Conservation (phyloP, 257 asterid genomes). For the Nemophila menziesii region DNA sequence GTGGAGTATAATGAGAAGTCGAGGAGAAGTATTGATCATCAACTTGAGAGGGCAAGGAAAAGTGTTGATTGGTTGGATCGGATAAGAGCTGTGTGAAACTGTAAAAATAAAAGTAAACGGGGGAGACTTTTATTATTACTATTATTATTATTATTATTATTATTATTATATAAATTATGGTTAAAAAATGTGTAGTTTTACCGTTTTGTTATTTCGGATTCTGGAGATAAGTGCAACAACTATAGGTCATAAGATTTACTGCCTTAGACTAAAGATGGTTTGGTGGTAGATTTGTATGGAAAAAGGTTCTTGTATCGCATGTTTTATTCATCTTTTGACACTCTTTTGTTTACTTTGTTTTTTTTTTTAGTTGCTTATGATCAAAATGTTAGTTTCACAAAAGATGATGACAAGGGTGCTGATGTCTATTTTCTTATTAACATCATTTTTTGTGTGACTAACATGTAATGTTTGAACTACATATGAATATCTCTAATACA, state of each 20-base stretch:
- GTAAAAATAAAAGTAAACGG: not conserved
- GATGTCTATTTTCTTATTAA: no score
- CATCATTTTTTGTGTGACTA: no score
- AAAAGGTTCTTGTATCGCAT: not conserved
- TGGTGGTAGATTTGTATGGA: not conserved
- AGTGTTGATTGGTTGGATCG: constrained; percentile 54
- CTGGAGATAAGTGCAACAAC: constrained; percentile 4
- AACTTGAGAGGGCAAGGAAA: constrained; percentile 38
- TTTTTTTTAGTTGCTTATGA: no score
- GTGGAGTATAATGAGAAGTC: constrained; percentile 40
- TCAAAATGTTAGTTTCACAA: no score
- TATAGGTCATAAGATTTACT: constrained; percentile 1
- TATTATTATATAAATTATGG: constrained; percentile 13
- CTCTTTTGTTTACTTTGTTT: no score
- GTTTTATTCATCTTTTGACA: not conserved
- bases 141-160: no score
- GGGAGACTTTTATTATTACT: no score
- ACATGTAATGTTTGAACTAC: no score
- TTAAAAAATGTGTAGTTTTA: constrained; percentile 2
- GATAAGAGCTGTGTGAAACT: constrained; percentile 26
- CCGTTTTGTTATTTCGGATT: constrained; percentile 2
- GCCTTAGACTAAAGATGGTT: not conserved
- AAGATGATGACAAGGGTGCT: no score
- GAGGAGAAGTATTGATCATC: constrained; percentile 36
- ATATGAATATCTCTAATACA: no score